These are phyloP conservation scores for Kandelia obovata DNA, from an alignment of 345 rosid species.

Conservation along the genomic window DNA sequence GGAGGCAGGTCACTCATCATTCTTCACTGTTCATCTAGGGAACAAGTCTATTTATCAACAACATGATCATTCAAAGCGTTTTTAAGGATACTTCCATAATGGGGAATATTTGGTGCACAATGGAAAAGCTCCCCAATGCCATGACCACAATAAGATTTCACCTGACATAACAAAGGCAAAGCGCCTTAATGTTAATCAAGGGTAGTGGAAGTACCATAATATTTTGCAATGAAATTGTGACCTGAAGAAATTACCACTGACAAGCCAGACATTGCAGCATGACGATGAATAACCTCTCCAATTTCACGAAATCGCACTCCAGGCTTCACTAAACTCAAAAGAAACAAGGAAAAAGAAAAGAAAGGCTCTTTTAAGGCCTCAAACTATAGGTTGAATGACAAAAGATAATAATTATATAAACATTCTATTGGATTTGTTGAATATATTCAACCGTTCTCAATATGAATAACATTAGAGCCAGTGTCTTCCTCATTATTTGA, in stretches of 20 bases:
- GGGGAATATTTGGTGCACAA: slow-evolving; percentile 97
- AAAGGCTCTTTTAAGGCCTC: slow-evolving; percentile 2
- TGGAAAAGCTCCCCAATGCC: slow-evolving; percentile 98
- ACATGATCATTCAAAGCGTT: slow-evolving; percentile 4
- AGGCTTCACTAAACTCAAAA: slow-evolving; percentile 65
- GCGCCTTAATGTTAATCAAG: not conserved
- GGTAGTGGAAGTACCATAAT: not conserved
- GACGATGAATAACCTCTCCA: slow-evolving; percentile 88
- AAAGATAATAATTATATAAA: not conserved
- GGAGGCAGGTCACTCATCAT: not conserved
- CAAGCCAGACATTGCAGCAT: slow-evolving; percentile 84
- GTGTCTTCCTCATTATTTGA: too few relatives aligned
- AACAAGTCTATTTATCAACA: not conserved
- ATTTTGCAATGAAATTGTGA: not conserved
- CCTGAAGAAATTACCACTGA: slow-evolving; percentile 69
- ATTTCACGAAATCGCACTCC: slow-evolving; percentile 92
- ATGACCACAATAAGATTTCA: slow-evolving; percentile 89
- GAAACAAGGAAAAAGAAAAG: slow-evolving; percentile 8
- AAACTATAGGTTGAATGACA: not conserved
- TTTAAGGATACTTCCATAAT: slow-evolving; percentile 79
- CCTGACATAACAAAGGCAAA: slow-evolving; percentile 42
- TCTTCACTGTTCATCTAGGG: not conserved
- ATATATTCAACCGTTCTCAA: too few relatives aligned
- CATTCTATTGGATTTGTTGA: too few relatives aligned
- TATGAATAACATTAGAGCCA: too few relatives aligned